phyloP scores from a whole-genome alignment of 1,284 basidiomycete species.

The Lentinula novae-zelandiae region DNA sequence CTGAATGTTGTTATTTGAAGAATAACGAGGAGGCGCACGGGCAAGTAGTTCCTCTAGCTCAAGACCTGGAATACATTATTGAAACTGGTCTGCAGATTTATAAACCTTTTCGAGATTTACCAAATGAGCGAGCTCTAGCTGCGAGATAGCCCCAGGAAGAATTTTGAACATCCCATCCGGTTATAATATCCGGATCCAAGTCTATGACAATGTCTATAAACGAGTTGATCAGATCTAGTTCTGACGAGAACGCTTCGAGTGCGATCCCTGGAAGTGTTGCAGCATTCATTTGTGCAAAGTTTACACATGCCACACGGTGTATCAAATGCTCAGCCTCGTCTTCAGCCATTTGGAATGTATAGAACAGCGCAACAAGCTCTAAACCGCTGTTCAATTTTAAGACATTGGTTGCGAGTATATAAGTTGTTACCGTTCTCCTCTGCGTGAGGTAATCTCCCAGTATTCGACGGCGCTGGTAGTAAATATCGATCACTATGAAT shows the following conservation, averaged over 20 bases:
- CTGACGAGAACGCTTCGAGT: conserved; percentile 60
- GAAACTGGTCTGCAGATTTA: not conserved
- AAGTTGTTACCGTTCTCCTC: conserved; percentile 46
- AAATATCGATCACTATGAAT: not conserved
- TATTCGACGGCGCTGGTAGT: conserved; percentile 57
- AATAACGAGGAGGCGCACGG: conserved; percentile 50
- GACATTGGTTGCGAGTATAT: not conserved
- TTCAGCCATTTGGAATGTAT: conserved; percentile 59
- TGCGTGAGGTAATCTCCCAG: conserved; percentile 66
- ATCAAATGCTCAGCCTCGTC: conserved; percentile 30
- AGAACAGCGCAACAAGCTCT: conserved; percentile 60
- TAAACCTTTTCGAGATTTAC: conserved; percentile 32
- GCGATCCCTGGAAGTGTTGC: conserved; percentile 40
- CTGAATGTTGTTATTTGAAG: conserved; percentile 45
- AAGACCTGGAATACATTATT: conserved; percentile 47
- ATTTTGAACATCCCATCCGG: conserved; percentile 90
- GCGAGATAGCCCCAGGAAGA: conserved; percentile 90
- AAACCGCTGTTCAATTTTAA: not conserved
- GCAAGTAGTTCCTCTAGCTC: conserved; percentile 67
- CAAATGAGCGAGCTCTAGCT: conserved; percentile 62
- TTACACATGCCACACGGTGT: conserved; percentile 62
- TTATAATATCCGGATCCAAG: conserved; percentile 88
- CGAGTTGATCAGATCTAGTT: conserved; percentile 82
- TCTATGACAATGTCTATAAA: conserved; percentile 75
- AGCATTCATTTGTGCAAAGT: conserved; percentile 33